Evolutionary conservation across 2,329 filamentous ascomycete genomes (phyloP), one percentile per base, ranked within the genome.

Genomic region (Botrytis paeoniae): DNA sequence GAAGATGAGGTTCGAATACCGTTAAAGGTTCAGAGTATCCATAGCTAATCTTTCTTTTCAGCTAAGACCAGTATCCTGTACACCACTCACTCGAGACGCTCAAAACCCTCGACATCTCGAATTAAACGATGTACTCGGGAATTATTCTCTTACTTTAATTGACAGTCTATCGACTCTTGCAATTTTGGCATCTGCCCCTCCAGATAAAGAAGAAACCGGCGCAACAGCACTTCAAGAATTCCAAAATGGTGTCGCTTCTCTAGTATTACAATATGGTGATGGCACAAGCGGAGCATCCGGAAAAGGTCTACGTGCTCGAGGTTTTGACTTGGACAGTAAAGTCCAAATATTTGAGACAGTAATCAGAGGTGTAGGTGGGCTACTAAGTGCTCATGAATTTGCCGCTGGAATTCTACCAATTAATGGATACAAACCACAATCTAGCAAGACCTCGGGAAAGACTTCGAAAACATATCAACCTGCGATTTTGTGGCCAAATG

Each of bases 311-410:
- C 87, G 94, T 76, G 90, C 91, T 5, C 88, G 90, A 71, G 96
- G 94, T 0, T 99, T 99, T 79, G 94, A 99, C 82, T 85, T 97
- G 59, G 95, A 99, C 82, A 97, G 95, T 84, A 99, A 98, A 83
- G 96, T 99, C 2, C 95, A 99, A 83, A 94, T 99, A 57, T 99
- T 99, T 80, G 96, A 99, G 84, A 98, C 95, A 0, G 95, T 97
- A 51, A 99, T 99, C 78, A 89, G 96, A 73, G 96, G 95, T 25
- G 89, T 97, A 63, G 96, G 96, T 22, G 96, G 96, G 0, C 85
- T 99, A 73, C 84, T 99, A 76, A 98, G 95, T 79, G 94, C 95
- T 3, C 96, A 99, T 83, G 84, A 98, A 60, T 99, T 99, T 81
- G 95, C 96, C 20, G 86, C 94, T 35, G 96, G 95, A 48, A 94